phyloP scores from a whole-genome alignment of 345 rosid genomes.

The Erucastrum elatum region DNA sequence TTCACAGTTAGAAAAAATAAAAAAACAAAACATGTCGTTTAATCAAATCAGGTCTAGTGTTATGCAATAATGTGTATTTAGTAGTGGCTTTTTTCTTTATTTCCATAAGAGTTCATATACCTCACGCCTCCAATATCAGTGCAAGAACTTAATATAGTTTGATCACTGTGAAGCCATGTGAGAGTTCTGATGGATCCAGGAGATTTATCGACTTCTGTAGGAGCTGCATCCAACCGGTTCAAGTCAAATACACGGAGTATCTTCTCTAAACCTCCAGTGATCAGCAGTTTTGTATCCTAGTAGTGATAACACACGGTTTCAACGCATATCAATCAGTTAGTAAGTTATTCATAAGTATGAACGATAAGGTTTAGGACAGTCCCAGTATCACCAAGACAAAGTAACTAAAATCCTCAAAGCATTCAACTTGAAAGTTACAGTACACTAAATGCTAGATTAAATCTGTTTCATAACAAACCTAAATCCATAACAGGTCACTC shows the following conservation, averaged over 20 bases:
- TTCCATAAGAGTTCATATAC: slow-evolving; percentile 43
- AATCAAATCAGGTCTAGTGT: background rate
- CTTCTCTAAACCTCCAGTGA: slow-evolving; percentile 42
- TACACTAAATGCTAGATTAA: too few species aligned
- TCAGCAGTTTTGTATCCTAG: slow-evolving; percentile 68
- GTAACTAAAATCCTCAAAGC: background rate
- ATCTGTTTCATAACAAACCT: too few species aligned
- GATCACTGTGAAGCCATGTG: slow-evolving; percentile 45
- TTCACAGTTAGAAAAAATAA: background rate
- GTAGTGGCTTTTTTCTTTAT: too few species aligned
- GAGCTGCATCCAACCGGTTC: slow-evolving; percentile 44
- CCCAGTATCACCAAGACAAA: too few species aligned
- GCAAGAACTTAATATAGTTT: slow-evolving; percentile 90
- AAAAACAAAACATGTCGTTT: too few species aligned
- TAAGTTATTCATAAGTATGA: background rate
- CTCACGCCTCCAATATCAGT: slow-evolving; percentile 91
- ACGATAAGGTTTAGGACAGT: too few species aligned
- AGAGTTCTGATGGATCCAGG: slow-evolving; percentile 46
- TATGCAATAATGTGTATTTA: background rate
- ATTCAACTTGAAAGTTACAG: background rate
- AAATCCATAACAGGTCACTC: too few species aligned
- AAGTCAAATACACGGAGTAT: slow-evolving; percentile 36
- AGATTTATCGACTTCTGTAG: slow-evolving; percentile 41
- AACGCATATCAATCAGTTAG: background rate
- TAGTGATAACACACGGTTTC: background rate